Conservation (phyloP, 164 flowering plant species). For the Brasenia schreberi region DNA sequence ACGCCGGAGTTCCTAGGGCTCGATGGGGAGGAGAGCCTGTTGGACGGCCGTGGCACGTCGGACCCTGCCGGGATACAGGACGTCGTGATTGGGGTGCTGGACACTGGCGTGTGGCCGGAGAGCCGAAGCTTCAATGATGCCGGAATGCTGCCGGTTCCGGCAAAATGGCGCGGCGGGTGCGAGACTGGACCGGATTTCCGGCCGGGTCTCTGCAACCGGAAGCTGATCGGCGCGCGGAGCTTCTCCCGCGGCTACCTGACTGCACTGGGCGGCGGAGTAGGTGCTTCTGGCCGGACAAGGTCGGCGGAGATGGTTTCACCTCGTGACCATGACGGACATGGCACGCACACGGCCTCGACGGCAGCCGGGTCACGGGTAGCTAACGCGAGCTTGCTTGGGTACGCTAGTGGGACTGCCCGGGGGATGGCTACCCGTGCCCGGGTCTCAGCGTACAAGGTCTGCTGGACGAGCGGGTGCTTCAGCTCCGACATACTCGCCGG, state of each 20-base stretch:
- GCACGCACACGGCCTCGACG: conserved; percentile 77
- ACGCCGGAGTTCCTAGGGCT: conserved; percentile 80
- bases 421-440: conserved; percentile 81
- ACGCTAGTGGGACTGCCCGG: conserved; percentile 69
- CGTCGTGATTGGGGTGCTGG: conserved; percentile 61
- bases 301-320: conserved; percentile 26
- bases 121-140: conserved; percentile 45
- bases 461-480: conserved; percentile 81
- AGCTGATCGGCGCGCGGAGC: conserved; percentile 69
- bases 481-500: conserved; percentile 59
- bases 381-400: conserved; percentile 62
- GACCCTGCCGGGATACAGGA: conserved; percentile 26
- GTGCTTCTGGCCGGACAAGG: conserved; percentile 44
- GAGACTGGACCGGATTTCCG: conserved; percentile 34
- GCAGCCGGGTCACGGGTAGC: conserved; percentile 62
- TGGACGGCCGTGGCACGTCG: conserved; percentile 20
- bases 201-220: conserved; percentile 41
- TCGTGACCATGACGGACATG: conserved; percentile 85
- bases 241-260: conserved; percentile 56
- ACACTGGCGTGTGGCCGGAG: conserved; percentile 92
- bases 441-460: conserved; percentile 66
- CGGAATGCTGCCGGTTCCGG: conserved; percentile 58
- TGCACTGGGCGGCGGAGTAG: conserved; percentile 44
- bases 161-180: conserved; percentile 64
- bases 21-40: conserved; percentile 10